These are phyloP conservation scores for Gynandropsis gynandra DNA, from an alignment of 345 rosid species.

Conservation along the genomic window DNA sequence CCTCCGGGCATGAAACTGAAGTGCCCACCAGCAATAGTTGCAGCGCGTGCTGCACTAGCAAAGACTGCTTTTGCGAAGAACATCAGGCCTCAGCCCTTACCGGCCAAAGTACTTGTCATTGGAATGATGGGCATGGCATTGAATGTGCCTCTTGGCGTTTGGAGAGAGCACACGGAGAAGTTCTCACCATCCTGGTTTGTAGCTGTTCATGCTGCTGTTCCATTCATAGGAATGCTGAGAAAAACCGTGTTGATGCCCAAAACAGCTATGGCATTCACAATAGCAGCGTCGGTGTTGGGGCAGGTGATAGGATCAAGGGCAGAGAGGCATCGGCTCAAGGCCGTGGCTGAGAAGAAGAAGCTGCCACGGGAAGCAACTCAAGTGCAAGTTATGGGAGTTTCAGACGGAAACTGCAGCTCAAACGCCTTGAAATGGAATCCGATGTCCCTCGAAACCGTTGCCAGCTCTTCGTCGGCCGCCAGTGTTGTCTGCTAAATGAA, in stretches of 20 bases:
- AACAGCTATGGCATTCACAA: constrained; percentile 87
- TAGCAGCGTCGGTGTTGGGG: constrained; percentile 80
- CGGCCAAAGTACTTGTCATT: constrained; percentile 67
- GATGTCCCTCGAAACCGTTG: constrained; percentile 21
- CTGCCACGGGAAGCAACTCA: constrained; percentile 11
- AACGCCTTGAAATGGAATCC: constrained; percentile 31
- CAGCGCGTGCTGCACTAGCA: constrained; percentile 88
- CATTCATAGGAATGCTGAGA: constrained; percentile 86
- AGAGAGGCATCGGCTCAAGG: constrained; percentile 68
- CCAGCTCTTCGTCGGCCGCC: constrained; percentile 25
- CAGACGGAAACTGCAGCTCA: constrained; percentile 27
- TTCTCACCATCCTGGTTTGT: constrained; percentile 81
- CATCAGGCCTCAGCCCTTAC: constrained; percentile 89
- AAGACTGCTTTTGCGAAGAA: constrained; percentile 82
- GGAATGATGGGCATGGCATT: constrained; percentile 95
- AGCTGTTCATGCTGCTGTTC: constrained; percentile 94
- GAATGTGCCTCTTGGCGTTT: constrained; percentile 81
- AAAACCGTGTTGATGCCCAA: constrained; percentile 91
- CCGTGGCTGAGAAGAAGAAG: constrained; percentile 38
- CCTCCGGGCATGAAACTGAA: constrained; percentile 61
- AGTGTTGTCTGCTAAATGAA: constrained; percentile 23
- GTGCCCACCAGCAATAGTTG: constrained; percentile 79
- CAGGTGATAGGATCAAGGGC: constrained; percentile 98
- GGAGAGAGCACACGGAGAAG: constrained; percentile 92
- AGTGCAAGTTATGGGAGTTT: constrained; percentile 9